A percentile compares a stretch with the other conserved stretches of the same genome.
These are phyloP conservation scores for Rhododendron molle DNA, from an alignment of 148 eudicot species.

Conservation along the genomic window DNA sequence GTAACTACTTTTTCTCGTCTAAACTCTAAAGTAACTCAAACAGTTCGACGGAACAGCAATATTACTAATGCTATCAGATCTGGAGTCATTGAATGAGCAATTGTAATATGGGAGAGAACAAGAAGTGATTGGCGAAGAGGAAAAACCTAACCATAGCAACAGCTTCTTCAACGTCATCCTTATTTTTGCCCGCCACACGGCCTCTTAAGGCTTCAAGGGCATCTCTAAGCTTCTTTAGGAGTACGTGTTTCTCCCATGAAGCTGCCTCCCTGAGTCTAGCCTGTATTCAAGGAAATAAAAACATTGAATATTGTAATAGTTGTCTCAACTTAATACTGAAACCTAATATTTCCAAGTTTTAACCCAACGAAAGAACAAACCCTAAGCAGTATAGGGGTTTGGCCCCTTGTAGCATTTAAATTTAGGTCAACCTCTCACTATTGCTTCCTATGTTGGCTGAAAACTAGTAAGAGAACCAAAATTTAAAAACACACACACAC, in stretches of 20 bases:
- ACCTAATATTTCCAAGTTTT: background rate
- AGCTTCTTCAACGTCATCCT: constrained; percentile 88
- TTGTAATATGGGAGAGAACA: background rate
- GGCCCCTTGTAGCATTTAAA: background rate
- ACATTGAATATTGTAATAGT: background rate
- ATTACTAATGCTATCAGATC: background rate
- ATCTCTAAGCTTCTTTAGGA: constrained; percentile 89
- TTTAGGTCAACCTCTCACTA: background rate
- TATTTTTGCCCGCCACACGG: constrained; percentile 85
- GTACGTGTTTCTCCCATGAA: constrained; percentile 91
- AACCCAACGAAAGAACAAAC: background rate
- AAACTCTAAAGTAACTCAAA: background rate
- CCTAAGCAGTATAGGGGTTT: background rate
- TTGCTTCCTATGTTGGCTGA: background rate
- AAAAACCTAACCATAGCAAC: constrained; percentile 69
- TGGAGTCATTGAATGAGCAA: background rate
- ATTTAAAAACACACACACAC: background rate
- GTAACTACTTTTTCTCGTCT: background rate
- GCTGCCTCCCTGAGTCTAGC: constrained; percentile 86
- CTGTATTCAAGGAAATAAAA: constrained; percentile 28
- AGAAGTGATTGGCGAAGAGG: background rate
- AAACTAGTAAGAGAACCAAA: background rate
- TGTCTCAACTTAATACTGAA: background rate
- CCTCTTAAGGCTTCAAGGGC: constrained; percentile 88
- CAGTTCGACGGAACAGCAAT: background rate